Conservation (phyloP, 2,329 filamentous ascomycete genomes). For the Fusarium sublunatum region DNA sequence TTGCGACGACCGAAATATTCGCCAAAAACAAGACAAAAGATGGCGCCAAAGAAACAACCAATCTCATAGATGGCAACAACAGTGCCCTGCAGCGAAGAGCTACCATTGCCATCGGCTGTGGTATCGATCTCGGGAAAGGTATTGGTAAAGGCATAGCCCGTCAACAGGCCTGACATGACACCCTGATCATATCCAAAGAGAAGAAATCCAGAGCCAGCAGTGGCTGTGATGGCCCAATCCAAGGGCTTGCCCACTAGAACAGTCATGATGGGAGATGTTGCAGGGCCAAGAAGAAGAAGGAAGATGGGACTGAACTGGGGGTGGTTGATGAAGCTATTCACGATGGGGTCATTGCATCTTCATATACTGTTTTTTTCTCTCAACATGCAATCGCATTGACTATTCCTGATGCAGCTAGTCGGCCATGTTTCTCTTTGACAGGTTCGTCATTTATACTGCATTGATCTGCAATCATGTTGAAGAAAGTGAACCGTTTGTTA, state of each 20-base stretch:
- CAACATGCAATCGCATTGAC: too few relatives aligned
- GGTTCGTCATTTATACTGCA: constrained; percentile 7
- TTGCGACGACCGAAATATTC: constrained; percentile 57
- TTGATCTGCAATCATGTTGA: constrained; percentile 1
- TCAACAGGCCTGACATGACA: constrained; percentile 51
- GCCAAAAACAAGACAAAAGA: constrained; percentile 54
- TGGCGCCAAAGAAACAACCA: constrained; percentile 60
- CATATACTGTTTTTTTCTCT: constrained; percentile 20
- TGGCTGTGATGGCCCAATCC: constrained; percentile 53
- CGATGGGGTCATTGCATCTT: constrained; percentile 23
- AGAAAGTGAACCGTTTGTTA: background rate
- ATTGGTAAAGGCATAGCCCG: constrained; percentile 48
- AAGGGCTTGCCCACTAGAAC: constrained; percentile 51
- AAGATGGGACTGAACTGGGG: background rate
- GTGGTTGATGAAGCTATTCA: background rate
- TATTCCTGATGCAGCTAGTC: too few relatives aligned
- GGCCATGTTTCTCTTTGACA: too few relatives aligned
- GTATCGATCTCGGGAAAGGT: constrained; percentile 53
- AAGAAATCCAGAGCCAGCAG: constrained; percentile 53
- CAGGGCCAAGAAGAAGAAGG: background rate
- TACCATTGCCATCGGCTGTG: constrained; percentile 52
- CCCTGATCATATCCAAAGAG: constrained; percentile 52
- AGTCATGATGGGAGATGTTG: constrained; percentile 22
- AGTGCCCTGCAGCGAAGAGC: constrained; percentile 57
- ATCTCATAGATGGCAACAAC: constrained; percentile 61